A percentile compares a stretch with the other conserved stretches of the same genome.
phyloP scores from a whole-genome alignment of 2,329 filamentous ascomycete species.

The Cadophora malorum region DNA sequence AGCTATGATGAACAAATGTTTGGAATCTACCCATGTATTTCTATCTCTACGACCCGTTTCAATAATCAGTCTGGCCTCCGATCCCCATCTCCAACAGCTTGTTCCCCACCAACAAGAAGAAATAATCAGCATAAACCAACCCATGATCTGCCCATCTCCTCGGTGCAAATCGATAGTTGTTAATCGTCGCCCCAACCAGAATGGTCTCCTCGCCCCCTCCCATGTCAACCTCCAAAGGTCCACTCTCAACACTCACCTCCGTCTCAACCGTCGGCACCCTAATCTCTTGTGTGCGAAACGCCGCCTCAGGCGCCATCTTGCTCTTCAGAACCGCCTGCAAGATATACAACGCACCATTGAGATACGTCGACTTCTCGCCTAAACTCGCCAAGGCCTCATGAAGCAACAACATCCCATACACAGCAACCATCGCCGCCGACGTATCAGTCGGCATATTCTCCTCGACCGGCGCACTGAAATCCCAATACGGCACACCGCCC shows the following conservation, averaged over 20 bases:
- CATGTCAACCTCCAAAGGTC: constrained; percentile 37
- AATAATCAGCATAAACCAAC: not conserved
- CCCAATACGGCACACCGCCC: constrained; percentile 53
- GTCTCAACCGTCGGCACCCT: constrained; percentile 20
- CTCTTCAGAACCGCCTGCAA: constrained; percentile 34
- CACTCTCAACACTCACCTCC: constrained; percentile 40
- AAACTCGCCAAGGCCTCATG: constrained; percentile 37
- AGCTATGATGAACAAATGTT: no score
- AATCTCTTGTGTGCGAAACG: constrained; percentile 23
- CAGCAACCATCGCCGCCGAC: constrained; percentile 49
- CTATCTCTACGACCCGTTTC: no score
- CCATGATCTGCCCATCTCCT: not conserved
- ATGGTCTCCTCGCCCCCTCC: constrained; percentile 50
- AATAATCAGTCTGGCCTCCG: constrained; percentile 38
- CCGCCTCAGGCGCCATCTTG: constrained; percentile 19
- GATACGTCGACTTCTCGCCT: constrained; percentile 40
- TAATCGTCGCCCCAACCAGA: constrained; percentile 53
- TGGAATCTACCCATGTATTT: no score
- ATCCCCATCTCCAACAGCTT: not conserved
- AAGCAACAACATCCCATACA: constrained; percentile 49
- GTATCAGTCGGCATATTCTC: constrained; percentile 44
- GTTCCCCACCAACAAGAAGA: not conserved
- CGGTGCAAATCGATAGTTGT: constrained; percentile 45
- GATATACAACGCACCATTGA: constrained; percentile 42
- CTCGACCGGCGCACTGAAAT: constrained; percentile 51